Evolutionary conservation across 306 rosid genomes (phyloP).

Genomic region (Glycyrrhiza uralensis): DNA sequence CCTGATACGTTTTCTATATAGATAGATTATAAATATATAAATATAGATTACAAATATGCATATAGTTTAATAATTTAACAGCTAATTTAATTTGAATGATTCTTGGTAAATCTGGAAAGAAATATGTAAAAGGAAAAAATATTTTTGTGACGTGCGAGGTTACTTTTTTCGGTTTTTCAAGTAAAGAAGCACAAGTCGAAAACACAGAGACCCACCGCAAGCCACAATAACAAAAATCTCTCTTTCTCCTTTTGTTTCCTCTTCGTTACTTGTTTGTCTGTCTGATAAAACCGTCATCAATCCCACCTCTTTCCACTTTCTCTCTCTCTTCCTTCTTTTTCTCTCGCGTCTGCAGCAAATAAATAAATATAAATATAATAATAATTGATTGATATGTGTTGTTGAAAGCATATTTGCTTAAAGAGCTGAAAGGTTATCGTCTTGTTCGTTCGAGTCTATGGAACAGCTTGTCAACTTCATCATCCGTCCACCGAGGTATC

Average conservation of each 20-base stretch:
- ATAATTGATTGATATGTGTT: not conserved
- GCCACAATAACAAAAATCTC: slow-evolving; percentile 13
- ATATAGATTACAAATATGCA: no score
- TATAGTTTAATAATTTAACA: no score
- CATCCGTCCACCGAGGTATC: slow-evolving; percentile 53
- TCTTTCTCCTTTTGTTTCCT: slow-evolving; percentile 20
- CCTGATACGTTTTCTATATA: no score
- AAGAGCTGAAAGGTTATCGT: slow-evolving; percentile 10
- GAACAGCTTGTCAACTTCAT: slow-evolving; percentile 56
- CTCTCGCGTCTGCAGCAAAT: not conserved
- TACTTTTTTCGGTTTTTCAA: slow-evolving; percentile 6
- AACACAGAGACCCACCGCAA: slow-evolving; percentile 22
- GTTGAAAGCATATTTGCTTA: slow-evolving; percentile 12
- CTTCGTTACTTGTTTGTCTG: slow-evolving; percentile 29
- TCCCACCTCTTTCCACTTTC: not conserved
- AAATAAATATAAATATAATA: not conserved
- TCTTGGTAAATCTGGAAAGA: slow-evolving; percentile 11
- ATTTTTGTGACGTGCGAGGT: not conserved
- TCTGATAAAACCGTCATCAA: slow-evolving; percentile 31
- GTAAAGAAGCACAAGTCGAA: slow-evolving; percentile 26
- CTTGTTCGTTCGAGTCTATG: slow-evolving; percentile 48
- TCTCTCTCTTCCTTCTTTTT: not conserved
- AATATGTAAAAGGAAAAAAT: not conserved
- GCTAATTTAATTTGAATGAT: not conserved
- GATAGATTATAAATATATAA: no score